Percentiles rank a stretch among this genome's conserved stretches.
Conservation (phyloP, 78 protist genomes). For the Planoprotostelium fungivorum region DNA sequence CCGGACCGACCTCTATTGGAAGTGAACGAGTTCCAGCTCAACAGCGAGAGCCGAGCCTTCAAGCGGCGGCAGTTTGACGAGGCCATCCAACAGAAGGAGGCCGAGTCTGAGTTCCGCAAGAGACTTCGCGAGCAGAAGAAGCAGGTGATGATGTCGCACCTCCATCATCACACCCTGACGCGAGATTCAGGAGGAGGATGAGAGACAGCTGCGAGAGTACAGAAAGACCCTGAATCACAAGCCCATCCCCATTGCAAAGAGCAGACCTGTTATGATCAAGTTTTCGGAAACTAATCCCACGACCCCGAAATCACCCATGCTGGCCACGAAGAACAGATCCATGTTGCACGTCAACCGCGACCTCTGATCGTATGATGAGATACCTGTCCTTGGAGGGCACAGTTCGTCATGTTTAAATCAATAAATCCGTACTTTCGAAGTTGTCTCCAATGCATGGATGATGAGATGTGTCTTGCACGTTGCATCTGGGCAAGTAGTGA, state of each 20-base stretch:
- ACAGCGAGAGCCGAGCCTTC: not conserved
- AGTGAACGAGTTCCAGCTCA: not conserved
- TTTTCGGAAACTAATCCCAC: not conserved
- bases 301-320: not conserved
- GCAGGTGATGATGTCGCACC: not conserved
- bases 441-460: too few relatives aligned
- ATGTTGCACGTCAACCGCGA: too few relatives aligned
- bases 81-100: not conserved
- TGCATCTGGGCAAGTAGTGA: too few relatives aligned
- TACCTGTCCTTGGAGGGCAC: too few relatives aligned
- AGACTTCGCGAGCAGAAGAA: not conserved
- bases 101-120: not conserved
- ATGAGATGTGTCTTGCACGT: too few relatives aligned
- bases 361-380: too few relatives aligned
- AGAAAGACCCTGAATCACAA: not conserved
- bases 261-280: not conserved
- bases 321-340: too few relatives aligned
- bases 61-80: not conserved
- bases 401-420: too few relatives aligned
- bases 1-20: not conserved
- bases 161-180: not conserved
- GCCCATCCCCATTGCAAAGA: not conserved
- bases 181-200: not conserved
- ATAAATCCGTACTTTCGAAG: too few relatives aligned
- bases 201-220: not conserved